phyloP scores from a whole-genome alignment of 495 filamentous ascomycete genomes.

The Lophium mytilinum region DNA sequence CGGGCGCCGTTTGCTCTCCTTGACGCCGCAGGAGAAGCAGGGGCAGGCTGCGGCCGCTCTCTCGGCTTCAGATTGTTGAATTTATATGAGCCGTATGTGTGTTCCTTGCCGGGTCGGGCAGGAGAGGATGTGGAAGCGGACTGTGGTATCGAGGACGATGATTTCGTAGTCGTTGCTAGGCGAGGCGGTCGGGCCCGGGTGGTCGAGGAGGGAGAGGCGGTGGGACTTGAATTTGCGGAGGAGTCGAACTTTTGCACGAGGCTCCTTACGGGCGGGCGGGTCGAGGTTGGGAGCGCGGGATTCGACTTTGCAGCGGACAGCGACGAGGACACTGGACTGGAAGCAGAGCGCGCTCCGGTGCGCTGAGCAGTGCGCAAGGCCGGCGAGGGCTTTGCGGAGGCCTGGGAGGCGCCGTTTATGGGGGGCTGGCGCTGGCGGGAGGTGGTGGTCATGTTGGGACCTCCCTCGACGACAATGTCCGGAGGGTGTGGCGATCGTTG shows the following conservation, averaged over 20 bases:
- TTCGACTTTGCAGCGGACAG: slow-evolving; percentile 1
- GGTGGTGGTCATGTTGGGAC: slow-evolving; percentile 15
- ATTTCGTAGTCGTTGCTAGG: slow-evolving; percentile 2
- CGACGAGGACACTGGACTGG: slow-evolving; percentile 7
- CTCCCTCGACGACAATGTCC: not conserved
- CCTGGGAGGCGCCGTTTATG: slow-evolving; percentile 6
- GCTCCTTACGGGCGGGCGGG: slow-evolving; percentile 14
- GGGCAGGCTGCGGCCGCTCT: slow-evolving; percentile 23
- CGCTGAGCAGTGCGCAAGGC: not conserved
- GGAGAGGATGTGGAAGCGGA: slow-evolving; percentile 8
- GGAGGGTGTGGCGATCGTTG: not conserved
- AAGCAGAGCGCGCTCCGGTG: slow-evolving; percentile 5
- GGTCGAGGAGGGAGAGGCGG: slow-evolving; percentile 4
- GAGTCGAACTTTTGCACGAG: slow-evolving; percentile 22
- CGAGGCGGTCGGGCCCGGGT: slow-evolving; percentile 9
- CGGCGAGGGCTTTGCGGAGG: slow-evolving; percentile 9
- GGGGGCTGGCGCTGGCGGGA: slow-evolving; percentile 18
- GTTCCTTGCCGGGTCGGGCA: slow-evolving; percentile 15
- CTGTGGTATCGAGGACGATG: not conserved
- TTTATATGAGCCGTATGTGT: slow-evolving; percentile 19
- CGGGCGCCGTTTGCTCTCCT: slow-evolving; percentile 5
- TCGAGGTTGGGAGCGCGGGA: slow-evolving; percentile 13
- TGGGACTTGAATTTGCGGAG: slow-evolving; percentile 1
- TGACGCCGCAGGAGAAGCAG: slow-evolving; percentile 5
- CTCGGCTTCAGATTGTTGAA: slow-evolving; percentile 24